Percentiles rank a stretch among this genome's conserved stretches.
Evolutionary conservation across 2,329 filamentous ascomycete species (phyloP).

Genomic region (Talaromyces funiculosus): DNA sequence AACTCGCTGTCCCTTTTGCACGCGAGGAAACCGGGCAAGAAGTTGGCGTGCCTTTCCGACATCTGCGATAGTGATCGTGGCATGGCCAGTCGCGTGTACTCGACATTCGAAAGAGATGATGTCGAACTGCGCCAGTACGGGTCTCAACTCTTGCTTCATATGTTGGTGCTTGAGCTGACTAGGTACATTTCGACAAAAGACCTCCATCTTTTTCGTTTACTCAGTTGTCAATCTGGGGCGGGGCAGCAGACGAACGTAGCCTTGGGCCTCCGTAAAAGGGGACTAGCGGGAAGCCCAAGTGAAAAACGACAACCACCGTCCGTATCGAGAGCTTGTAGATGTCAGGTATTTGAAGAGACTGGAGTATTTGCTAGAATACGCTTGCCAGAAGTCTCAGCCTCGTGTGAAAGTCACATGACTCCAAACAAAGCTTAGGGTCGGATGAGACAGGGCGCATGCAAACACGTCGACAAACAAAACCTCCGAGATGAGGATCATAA

Average conservation of each 20-base stretch:
- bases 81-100: slow-evolving; percentile 18
- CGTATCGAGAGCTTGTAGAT: background rate
- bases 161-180: slow-evolving; percentile 18
- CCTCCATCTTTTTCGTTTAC: slow-evolving; percentile 18
- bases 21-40: slow-evolving; percentile 17
- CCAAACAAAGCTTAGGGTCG: background rate
- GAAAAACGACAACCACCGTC: background rate
- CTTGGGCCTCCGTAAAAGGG: background rate
- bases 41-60: slow-evolving; percentile 16
- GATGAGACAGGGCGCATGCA: background rate
- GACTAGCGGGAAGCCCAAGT: background rate
- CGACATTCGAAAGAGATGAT: slow-evolving; percentile 21
- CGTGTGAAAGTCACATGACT: background rate
- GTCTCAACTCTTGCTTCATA: slow-evolving; percentile 19
- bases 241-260: background rate
- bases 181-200: slow-evolving; percentile 24
- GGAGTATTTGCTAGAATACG: background rate
- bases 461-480: background rate
- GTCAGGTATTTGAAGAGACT: background rate
- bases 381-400: background rate
- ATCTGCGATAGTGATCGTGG: slow-evolving; percentile 21
- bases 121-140: slow-evolving; percentile 17
- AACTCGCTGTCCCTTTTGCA: slow-evolving; percentile 10
- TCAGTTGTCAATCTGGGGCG: background rate
- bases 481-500: background rate